A percentile compares a stretch with the other conserved stretches of the same genome.
These are phyloP conservation scores for Populus hybrid DNA, from an alignment of 441 rosid species.

Conservation along the genomic window DNA sequence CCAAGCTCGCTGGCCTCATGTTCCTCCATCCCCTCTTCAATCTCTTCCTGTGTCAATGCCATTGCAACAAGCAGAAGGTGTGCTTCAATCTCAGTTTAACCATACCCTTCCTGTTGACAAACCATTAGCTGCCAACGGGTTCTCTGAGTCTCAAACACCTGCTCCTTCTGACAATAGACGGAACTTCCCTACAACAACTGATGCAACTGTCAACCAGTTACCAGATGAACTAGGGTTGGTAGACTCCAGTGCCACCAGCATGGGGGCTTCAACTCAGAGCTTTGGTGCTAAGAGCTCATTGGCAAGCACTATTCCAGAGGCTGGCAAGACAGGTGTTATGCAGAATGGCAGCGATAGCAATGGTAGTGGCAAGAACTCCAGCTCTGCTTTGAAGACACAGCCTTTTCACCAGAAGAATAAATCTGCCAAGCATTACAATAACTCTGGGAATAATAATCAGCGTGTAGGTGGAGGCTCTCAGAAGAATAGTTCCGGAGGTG, in stretches of 20 bases:
- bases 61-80: slow-evolving; percentile 51
- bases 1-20: slow-evolving; percentile 82
- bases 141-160: slow-evolving; percentile 42
- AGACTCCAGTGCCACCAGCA: slow-evolving; percentile 41
- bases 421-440: slow-evolving; percentile 43
- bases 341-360: slow-evolving; percentile 26
- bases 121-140: slow-evolving; percentile 42
- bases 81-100: slow-evolving; percentile 51
- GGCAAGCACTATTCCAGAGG: slow-evolving; percentile 28
- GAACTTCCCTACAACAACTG: slow-evolving; percentile 31
- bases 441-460: slow-evolving; percentile 42
- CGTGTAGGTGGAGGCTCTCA: slow-evolving; percentile 47
- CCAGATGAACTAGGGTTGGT: slow-evolving; percentile 59
- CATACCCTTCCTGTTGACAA: slow-evolving; percentile 50
- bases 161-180: slow-evolving; percentile 35
- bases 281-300: slow-evolving; percentile 34
- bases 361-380: slow-evolving; percentile 30
- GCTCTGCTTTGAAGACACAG: slow-evolving; percentile 31
- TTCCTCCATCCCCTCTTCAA: slow-evolving; percentile 58
- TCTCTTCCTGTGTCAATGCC: slow-evolving; percentile 53
- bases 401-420: slow-evolving; percentile 53
- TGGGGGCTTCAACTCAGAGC: slow-evolving; percentile 34
- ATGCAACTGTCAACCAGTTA: slow-evolving; percentile 39
- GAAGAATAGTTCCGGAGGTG: slow-evolving; percentile 39
- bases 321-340: slow-evolving; percentile 27